These are phyloP conservation scores for Trichoderma atroviride DNA, from an alignment of 2,329 filamentous ascomycete species.

Conservation along the genomic window DNA sequence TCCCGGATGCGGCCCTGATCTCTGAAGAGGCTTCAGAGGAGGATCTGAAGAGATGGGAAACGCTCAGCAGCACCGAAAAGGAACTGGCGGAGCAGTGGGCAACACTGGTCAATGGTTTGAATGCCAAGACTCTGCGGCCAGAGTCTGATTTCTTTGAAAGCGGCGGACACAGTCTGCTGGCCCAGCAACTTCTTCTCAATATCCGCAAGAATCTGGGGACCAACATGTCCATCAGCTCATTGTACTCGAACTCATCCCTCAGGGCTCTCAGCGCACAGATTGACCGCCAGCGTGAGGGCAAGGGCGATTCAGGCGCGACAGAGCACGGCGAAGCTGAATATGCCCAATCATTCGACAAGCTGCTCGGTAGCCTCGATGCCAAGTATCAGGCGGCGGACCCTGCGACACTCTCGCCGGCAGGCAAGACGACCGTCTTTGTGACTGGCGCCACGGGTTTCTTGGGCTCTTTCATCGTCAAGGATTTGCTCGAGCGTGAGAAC, in stretches of 20 bases:
- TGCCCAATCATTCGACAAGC: constrained; percentile 54
- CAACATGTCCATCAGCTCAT: constrained; percentile 38
- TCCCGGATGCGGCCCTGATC: constrained; percentile 73
- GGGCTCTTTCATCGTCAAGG: not conserved
- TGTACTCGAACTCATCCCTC: constrained; percentile 39
- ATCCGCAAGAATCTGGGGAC: constrained; percentile 37
- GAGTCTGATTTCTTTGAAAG: constrained; percentile 44
- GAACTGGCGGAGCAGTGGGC: constrained; percentile 66
- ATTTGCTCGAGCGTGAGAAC: constrained; percentile 38
- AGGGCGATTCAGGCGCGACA: constrained; percentile 31
- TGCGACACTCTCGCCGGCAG: constrained; percentile 32
- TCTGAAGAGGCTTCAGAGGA: constrained; percentile 44
- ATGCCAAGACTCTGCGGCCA: constrained; percentile 63
- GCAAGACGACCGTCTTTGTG: constrained; percentile 63
- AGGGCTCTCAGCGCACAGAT: constrained; percentile 37
- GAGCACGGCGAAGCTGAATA: constrained; percentile 56
- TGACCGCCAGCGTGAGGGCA: constrained; percentile 36
- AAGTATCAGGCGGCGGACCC: constrained; percentile 44
- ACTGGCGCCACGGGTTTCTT: not conserved
- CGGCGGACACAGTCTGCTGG: constrained; percentile 55
- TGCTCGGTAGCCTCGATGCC: constrained; percentile 53
- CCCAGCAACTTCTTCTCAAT: constrained; percentile 73
- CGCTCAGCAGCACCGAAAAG: constrained; percentile 42
- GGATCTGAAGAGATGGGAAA: constrained; percentile 56
- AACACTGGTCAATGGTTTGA: constrained; percentile 66